Conservation (phyloP, 164 flowering plant species). For the Kalanchoe fedtschenkoi region DNA sequence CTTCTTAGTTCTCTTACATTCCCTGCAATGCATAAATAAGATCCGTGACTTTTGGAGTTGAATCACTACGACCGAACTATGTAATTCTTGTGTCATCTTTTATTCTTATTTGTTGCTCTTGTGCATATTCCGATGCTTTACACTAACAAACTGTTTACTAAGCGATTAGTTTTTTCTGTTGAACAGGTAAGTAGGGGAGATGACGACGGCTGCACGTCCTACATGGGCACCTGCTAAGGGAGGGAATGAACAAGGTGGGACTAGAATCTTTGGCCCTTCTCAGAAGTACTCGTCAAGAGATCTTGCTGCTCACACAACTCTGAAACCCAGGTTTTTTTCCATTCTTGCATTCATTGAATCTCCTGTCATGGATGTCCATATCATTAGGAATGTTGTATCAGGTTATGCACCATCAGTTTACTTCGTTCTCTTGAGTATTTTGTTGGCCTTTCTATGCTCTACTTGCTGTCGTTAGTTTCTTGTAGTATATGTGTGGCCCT, state of each 20-base stretch:
- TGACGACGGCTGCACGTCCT: conserved; percentile 97
- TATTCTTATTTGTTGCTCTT: too few species aligned
- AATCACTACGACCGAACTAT: too few species aligned
- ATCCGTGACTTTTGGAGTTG: too few species aligned
- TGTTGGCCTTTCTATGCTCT: not conserved
- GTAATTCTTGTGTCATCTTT: too few species aligned
- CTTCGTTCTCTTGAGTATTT: not conserved
- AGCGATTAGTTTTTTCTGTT: not conserved
- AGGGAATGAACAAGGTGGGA: conserved; percentile 93
- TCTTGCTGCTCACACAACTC: conserved; percentile 73
- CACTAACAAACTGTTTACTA: not conserved
- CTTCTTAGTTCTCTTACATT: too few species aligned
- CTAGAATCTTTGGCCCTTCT: conserved; percentile 93
- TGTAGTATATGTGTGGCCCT: not conserved
- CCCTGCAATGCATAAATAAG: too few species aligned
- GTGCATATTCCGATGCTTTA: too few species aligned
- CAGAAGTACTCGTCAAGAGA: conserved; percentile 93
- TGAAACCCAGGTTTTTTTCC: conserved; percentile 61
- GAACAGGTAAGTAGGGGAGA: conserved; percentile 14
- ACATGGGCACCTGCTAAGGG: conserved; percentile 99
- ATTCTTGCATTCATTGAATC: not conserved
- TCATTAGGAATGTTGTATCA: not conserved
- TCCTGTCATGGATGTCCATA: not conserved
- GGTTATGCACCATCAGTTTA: not conserved
- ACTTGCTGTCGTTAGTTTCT: not conserved